Evolutionary conservation across 495 filamentous ascomycete species (phyloP), one percentile per base, ranked within the genome.

Genomic region (Annulohypoxylon stygium): DNA sequence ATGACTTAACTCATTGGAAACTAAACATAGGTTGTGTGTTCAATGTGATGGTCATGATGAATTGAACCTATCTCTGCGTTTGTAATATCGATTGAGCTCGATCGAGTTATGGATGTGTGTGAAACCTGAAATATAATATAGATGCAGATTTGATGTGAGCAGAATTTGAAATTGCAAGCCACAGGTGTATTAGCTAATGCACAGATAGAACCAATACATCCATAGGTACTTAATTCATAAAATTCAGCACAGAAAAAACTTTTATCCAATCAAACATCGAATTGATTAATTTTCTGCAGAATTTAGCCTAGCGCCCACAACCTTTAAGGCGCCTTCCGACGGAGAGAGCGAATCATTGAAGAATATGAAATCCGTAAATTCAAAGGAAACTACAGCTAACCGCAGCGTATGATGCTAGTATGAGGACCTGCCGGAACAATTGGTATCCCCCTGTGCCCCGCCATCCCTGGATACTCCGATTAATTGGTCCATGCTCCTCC

Each of bases 291-390:
- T 61, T 34, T 55, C 26, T 43, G 16, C 43, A 60, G 37, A 34
- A 70, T 70, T 70, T 70, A 70, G 53, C 54, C 61, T 70, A 54
- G 47, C 34, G 37, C 23, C 23, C 33, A 3, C n/a, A 61, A 54
- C 23, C 18, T 20, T 1, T 53, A 48, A 53, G 61, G 54, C 45
- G 34, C 36, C 23, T 70, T 45, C 67, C 61, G 67, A 59, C 25
- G 16, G 36, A 9, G 25, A 20, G 61, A 70, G 25, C 60, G 43
- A 67, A 60, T 67, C 37, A 65, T 14, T 14, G 48, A 65, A 41
- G n/a, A 43, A 53, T 55, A 47, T 50, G n/a, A 43, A 45, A 5
- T 10, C 37, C n/a, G 23, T 45, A 60, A 55, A 34, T 26, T 34
- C 25, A 59, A n/a, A 62, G 41, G n/a, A 36, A 62, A 50, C 30